These are phyloP conservation scores for Aspergillus sp. DNA, from an alignment of 2,329 filamentous ascomycete genomes.

Conservation along the genomic window DNA sequence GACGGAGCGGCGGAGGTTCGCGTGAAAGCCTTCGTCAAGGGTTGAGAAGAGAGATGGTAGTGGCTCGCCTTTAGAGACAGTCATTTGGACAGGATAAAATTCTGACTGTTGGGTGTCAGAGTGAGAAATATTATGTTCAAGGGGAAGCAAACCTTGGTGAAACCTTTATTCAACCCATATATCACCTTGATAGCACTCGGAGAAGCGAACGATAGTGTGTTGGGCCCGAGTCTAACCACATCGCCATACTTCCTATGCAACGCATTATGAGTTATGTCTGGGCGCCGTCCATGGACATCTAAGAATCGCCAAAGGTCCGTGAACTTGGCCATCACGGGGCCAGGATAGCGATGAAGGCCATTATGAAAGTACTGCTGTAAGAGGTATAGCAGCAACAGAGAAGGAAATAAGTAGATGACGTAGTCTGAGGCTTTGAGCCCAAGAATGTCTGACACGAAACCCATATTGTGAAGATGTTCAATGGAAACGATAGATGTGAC, in stretches of 20 bases:
- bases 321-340: constrained; percentile 68
- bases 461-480: constrained; percentile 5
- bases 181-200: constrained; percentile 76
- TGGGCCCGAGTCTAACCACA: constrained; percentile 76
- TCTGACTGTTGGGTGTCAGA: constrained; percentile 55
- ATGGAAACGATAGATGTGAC: background rate
- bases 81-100: constrained; percentile 80
- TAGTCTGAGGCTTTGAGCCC: constrained; percentile 1
- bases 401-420: constrained; percentile 9
- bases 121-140: background rate
- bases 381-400: constrained; percentile 3
- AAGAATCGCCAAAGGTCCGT: constrained; percentile 77
- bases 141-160: constrained; percentile 64
- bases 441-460: constrained; percentile 5
- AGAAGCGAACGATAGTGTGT: constrained; percentile 71
- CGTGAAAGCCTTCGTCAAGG: constrained; percentile 45
- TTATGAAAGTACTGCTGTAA: constrained; percentile 10
- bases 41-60: constrained; percentile 78
- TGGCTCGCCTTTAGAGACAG: constrained; percentile 68
- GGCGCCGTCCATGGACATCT: constrained; percentile 67
- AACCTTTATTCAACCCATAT: constrained; percentile 82
- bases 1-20: constrained; percentile 23
- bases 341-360: constrained; percentile 53
- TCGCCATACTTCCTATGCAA: constrained; percentile 75
- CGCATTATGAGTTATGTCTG: constrained; percentile 69